These are phyloP conservation scores for Coemansia aciculifera DNA, from an alignment of 192 early-diverging fungal species.

Conservation along the genomic window DNA sequence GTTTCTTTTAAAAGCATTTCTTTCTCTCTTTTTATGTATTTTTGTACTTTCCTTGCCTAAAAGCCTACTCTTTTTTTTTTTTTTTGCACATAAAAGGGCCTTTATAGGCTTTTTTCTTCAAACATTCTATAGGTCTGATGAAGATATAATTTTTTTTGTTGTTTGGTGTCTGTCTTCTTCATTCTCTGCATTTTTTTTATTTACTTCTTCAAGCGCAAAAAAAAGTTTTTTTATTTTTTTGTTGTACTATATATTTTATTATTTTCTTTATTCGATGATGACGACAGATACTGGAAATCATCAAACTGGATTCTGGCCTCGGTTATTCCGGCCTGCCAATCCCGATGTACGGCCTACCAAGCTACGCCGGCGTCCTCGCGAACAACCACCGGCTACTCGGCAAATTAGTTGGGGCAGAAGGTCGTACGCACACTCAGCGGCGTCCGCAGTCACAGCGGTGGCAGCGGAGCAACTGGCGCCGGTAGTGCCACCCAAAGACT, in stretches of 20 bases:
- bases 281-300: neutral
- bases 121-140: neutral
- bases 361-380: neutral
- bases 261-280: neutral
- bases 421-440: conserved; percentile 36
- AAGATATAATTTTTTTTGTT: neutral
- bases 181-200: neutral
- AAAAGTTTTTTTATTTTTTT: neutral
- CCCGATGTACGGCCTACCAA: neutral
- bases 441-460: conserved; percentile 35
- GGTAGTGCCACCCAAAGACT: neutral
- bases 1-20: neutral
- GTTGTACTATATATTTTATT: neutral
- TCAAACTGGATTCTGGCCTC: conserved; percentile 23
- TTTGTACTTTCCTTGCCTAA: neutral
- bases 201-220: neutral
- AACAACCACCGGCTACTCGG: neutral
- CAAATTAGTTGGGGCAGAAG: conserved; percentile 17
- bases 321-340: conserved; percentile 11
- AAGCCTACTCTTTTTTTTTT: neutral
- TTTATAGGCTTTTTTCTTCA: neutral
- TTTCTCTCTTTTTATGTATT: neutral
- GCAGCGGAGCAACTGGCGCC: neutral
- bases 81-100: neutral
- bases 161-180: too few relatives aligned